Percentiles rank a stretch among this genome's conserved stretches.
phyloP scores from a whole-genome alignment of 2,329 filamentous ascomycete species.

The Nemania diffusa region DNA sequence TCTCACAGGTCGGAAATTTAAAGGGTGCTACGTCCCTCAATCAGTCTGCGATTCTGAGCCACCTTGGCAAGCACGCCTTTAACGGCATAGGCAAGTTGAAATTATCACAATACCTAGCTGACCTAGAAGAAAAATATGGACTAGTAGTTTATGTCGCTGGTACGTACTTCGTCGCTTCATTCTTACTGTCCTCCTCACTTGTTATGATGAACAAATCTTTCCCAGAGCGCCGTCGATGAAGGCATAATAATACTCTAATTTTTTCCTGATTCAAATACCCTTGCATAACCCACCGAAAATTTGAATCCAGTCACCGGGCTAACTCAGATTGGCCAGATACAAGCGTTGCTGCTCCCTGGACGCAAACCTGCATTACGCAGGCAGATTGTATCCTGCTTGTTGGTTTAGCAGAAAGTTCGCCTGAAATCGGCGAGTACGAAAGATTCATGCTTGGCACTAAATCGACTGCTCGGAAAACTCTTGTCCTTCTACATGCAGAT shows the following conservation, averaged over 20 bases:
- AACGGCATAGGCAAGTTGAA: constrained; percentile 98
- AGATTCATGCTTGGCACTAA: constrained; percentile 97
- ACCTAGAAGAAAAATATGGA: constrained; percentile 96
- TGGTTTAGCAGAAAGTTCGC: constrained; percentile 88
- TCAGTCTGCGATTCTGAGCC: constrained; percentile 92
- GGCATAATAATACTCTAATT: constrained; percentile 72
- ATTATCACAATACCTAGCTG: constrained; percentile 93
- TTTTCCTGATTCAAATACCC: constrained; percentile 65
- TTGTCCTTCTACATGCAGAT: constrained; percentile 90
- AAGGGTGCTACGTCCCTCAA: constrained; percentile 94
- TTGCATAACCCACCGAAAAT: not conserved
- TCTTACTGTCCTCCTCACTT: constrained; percentile 26
- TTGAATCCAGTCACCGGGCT: not conserved
- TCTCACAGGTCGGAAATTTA: constrained; percentile 87
- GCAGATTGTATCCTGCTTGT: constrained; percentile 96
- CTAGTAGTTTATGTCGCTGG: constrained; percentile 92
- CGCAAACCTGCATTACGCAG: constrained; percentile 95
- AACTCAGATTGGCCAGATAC: constrained; percentile 70
- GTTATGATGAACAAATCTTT: constrained; percentile 63
- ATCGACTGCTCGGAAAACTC: constrained; percentile 91
- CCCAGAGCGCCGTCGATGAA: constrained; percentile 65
- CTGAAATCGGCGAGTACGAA: constrained; percentile 94
- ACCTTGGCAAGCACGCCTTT: constrained; percentile 94
- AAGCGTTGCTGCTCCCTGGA: constrained; percentile 97
- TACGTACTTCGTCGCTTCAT: constrained; percentile 53